These are phyloP conservation scores for Pistacia integerrima DNA, from an alignment of 345 rosid genomes.

Conservation along the genomic window DNA sequence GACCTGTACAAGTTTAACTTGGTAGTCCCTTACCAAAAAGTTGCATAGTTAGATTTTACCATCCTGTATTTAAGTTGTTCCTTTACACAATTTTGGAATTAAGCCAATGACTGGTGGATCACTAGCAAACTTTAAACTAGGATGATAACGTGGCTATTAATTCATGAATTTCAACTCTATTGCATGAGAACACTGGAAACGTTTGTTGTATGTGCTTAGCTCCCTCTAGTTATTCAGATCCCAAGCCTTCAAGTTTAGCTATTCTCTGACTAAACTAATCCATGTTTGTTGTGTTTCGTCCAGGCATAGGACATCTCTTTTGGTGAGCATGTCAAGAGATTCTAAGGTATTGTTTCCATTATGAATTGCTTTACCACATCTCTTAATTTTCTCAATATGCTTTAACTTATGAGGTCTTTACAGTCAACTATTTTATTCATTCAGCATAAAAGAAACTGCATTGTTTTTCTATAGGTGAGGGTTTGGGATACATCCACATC, in stretches of 20 bases:
- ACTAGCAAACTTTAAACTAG: neutral
- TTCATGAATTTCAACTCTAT: neutral
- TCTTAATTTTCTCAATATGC: neutral
- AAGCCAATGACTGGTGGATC: neutral
- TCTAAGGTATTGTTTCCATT: conserved; percentile 50
- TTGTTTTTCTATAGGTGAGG: conserved; percentile 44
- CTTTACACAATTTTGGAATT: neutral
- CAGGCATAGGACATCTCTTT: conserved; percentile 59
- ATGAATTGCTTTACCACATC: neutral
- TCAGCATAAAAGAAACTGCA: neutral
- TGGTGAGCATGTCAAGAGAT: conserved; percentile 57
- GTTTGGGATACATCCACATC: conserved; percentile 66
- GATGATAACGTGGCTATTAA: neutral
- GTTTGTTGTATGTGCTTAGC: neutral
- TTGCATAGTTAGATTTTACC: neutral
- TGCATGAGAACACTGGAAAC: neutral
- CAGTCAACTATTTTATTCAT: neutral
- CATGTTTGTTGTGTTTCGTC: conserved; percentile 1
- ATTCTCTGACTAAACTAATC: neutral
- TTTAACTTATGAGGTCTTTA: neutral
- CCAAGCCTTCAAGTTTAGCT: neutral
- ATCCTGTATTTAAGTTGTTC: neutral
- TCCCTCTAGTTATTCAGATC: neutral
- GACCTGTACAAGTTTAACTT: neutral
- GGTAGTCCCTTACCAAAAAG: neutral